phyloP scores from a whole-genome alignment of 2,329 filamentous ascomycete genomes.

The Aspergillus aculeatus region DNA sequence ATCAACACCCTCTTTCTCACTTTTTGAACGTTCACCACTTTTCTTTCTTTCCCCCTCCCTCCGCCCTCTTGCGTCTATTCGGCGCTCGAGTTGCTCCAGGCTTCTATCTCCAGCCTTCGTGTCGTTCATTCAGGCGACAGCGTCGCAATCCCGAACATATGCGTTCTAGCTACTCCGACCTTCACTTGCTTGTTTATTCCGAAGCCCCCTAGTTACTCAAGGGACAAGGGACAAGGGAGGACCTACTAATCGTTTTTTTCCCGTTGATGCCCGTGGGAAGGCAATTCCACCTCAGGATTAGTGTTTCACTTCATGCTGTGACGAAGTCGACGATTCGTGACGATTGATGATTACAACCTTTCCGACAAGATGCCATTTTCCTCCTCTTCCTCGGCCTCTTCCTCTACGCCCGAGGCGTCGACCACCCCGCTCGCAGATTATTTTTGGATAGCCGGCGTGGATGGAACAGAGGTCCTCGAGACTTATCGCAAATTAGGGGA shows the following conservation, averaged over 20 bases:
- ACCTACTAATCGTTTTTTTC: background rate
- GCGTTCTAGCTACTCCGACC: slow-evolving; percentile 18
- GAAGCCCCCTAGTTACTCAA: slow-evolving; percentile 19
- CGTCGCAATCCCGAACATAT: slow-evolving; percentile 25
- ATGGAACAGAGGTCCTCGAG: slow-evolving; percentile 47
- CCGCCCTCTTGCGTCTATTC: slow-evolving; percentile 1
- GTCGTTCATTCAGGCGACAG: slow-evolving; percentile 14
- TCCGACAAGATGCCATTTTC: slow-evolving; percentile 32
- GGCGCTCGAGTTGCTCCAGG: background rate
- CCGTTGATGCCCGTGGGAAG: slow-evolving; percentile 14
- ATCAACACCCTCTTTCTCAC: slow-evolving; percentile 4
- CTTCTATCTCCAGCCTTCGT: slow-evolving; percentile 5
- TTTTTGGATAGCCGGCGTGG: slow-evolving; percentile 61
- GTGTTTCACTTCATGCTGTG: slow-evolving; percentile 20
- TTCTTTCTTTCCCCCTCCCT: slow-evolving; percentile 3
- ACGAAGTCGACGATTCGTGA: slow-evolving; percentile 26
- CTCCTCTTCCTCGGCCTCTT: slow-evolving; percentile 21
- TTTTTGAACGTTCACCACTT: background rate
- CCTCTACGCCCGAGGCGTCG: slow-evolving; percentile 39
- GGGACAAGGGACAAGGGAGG: background rate
- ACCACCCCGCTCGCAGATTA: slow-evolving; percentile 62
- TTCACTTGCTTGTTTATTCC: slow-evolving; percentile 12
- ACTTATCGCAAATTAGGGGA: slow-evolving; percentile 44
- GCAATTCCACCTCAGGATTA: slow-evolving; percentile 10
- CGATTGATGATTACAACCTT: slow-evolving; percentile 25